Percentiles rank a stretch among this genome's conserved stretches.
Evolutionary conservation across 1,284 basidiomycete genomes (phyloP).

Genomic region (Boletus albobrunnescens): DNA sequence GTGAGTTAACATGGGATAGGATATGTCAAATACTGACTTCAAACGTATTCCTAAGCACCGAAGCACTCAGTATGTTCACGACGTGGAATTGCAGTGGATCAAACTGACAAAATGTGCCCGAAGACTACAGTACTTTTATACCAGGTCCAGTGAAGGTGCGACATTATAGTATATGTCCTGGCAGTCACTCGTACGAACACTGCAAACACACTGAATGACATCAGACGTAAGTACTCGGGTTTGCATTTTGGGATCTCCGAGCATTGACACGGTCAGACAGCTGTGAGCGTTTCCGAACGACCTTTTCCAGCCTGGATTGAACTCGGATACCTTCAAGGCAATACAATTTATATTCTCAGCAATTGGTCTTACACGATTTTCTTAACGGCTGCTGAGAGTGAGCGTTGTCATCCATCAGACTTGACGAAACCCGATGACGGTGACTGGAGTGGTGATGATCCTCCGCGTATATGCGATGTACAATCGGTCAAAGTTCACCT

Average conservation of each 20-base stretch:
- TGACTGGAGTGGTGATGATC: conserved; percentile 1
- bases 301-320: not conserved
- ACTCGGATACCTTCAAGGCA: not conserved
- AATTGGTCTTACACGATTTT: not conserved
- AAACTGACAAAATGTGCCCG: not conserved
- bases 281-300: conserved; percentile 1
- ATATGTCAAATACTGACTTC: not conserved
- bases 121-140: conserved; percentile 1
- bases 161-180: too few species aligned
- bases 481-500: not conserved
- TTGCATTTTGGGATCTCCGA: not conserved
- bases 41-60: not conserved
- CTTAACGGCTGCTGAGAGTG: not conserved
- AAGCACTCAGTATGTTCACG: not conserved
- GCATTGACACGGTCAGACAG: not conserved
- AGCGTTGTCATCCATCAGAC: not conserved
- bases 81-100: not conserved
- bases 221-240: not conserved
- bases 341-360: not conserved
- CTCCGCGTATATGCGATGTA: not conserved
- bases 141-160: not conserved
- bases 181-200: not conserved
- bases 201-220: not conserved
- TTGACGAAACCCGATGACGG: not conserved
- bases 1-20: not conserved